Evolutionary conservation across 2,329 filamentous ascomycete genomes (phyloP).

Genomic region (Furcasterigmium sp.): DNA sequence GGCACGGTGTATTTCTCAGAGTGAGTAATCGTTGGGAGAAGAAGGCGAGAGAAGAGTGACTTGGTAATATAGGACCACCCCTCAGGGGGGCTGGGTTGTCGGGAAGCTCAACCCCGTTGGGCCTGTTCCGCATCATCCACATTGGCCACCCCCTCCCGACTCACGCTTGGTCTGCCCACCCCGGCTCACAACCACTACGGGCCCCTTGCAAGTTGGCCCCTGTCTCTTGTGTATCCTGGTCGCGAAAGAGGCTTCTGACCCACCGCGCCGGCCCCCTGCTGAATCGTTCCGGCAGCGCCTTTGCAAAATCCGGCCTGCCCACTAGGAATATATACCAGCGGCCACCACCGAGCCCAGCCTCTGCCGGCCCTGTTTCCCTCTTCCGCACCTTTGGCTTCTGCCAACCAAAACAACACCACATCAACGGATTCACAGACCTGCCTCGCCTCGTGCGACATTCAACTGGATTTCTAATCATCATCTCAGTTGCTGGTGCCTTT

Average conservation of each 20-base stretch:
- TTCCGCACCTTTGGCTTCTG: conserved; percentile 16
- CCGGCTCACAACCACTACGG: too few species aligned
- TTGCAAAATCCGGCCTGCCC: too few species aligned
- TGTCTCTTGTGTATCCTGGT: too few species aligned
- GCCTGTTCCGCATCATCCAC: too few species aligned
- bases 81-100: background rate
- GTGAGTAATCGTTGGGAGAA: background rate
- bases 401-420: conserved; percentile 23
- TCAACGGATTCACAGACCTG: conserved; percentile 14
- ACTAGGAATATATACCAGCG: too few species aligned
- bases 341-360: background rate
- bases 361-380: background rate
- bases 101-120: background rate
- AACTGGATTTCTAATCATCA: background rate
- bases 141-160: too few species aligned
- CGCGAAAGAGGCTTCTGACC: too few species aligned
- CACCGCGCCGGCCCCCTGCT: too few species aligned
- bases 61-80: background rate
- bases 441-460: background rate
- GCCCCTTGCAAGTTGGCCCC: too few species aligned
- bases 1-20: background rate
- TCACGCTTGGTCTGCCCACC: too few species aligned
- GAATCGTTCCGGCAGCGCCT: too few species aligned
- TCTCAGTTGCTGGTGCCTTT: conserved; percentile 16
- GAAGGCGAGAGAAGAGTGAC: background rate